phyloP scores from a whole-genome alignment of 2,329 filamentous ascomycete species.

The Neofusicoccum sp. region DNA sequence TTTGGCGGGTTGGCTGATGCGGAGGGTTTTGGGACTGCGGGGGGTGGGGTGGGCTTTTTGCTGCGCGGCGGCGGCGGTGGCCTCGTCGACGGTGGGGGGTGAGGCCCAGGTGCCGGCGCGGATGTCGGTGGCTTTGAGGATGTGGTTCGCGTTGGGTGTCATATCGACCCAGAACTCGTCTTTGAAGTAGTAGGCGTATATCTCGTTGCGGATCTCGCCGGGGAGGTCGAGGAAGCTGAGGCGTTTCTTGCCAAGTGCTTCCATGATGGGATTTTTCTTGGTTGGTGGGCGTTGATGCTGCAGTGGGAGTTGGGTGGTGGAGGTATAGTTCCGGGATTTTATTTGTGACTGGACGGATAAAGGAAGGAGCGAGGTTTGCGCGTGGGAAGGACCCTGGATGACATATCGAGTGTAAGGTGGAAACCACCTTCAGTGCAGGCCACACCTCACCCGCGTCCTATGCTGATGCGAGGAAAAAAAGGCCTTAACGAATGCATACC shows the following conservation, averaged over 20 bases:
- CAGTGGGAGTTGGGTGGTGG: neutral
- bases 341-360: no score
- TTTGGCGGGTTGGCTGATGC: no score
- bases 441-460: no score
- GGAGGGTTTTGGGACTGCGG: neutral
- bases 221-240: constrained; percentile 45
- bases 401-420: no score
- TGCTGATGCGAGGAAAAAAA: no score
- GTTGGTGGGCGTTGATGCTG: neutral
- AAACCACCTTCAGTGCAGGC: no score
- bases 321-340: no score
- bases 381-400: no score
- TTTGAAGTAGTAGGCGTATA: constrained; percentile 47
- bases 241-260: constrained; percentile 1
- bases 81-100: neutral
- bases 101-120: neutral
- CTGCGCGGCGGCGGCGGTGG: neutral
- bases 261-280: neutral
- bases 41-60: neutral
- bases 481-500: no score
- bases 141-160: constrained; percentile 25
- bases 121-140: constrained; percentile 7
- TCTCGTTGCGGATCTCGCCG: constrained; percentile 52
- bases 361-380: no score
- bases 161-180: constrained; percentile 33